phyloP scores from a whole-genome alignment of 768 basidiomycete species.

The Lentinula lateritia region DNA sequence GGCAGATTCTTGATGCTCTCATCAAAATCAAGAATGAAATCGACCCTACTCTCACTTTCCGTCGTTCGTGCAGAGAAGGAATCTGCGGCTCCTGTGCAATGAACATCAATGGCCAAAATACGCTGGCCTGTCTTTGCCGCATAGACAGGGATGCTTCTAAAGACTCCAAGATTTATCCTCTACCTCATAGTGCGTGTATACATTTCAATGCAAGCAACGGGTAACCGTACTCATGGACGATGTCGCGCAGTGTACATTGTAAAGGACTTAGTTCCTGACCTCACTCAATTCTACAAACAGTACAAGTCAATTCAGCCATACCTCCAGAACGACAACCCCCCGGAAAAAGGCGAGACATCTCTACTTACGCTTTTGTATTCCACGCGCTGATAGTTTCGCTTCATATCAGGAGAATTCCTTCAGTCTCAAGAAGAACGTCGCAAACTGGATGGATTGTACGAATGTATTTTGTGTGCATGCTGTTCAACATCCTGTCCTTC shows the following conservation, averaged over 20 bases:
- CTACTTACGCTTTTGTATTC: not conserved
- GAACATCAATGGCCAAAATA: constrained; percentile 99
- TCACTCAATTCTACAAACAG: constrained; percentile 95
- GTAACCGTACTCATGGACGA: not conserved
- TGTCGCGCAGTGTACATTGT: constrained; percentile 83
- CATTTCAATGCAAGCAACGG: not conserved
- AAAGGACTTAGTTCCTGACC: constrained; percentile 94
- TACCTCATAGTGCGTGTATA: constrained; percentile 82
- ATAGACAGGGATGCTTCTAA: constrained; percentile 74
- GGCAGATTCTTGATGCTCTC: constrained; percentile 78
- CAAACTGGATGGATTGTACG: constrained; percentile 97
- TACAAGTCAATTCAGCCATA: constrained; percentile 99
- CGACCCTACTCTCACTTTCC: constrained; percentile 95
- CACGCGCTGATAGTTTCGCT: not conserved
- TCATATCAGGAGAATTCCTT: constrained; percentile 61
- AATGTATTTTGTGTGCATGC: constrained; percentile 95
- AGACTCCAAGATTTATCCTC: constrained; percentile 89
- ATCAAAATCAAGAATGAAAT: constrained; percentile 99
- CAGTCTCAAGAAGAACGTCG: constrained; percentile 89
- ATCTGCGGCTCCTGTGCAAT: constrained; percentile 99
- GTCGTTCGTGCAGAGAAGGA: constrained; percentile 88
- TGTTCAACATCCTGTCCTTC: constrained; percentile 97
- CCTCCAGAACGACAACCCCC: constrained; percentile 90
- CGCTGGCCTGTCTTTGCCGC: constrained; percentile 92
- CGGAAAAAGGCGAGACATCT: constrained; percentile 46